These are phyloP conservation scores for Saccharomyces hybrid DNA, from an alignment of 1,139 yeast genomes.

Conservation along the genomic window DNA sequence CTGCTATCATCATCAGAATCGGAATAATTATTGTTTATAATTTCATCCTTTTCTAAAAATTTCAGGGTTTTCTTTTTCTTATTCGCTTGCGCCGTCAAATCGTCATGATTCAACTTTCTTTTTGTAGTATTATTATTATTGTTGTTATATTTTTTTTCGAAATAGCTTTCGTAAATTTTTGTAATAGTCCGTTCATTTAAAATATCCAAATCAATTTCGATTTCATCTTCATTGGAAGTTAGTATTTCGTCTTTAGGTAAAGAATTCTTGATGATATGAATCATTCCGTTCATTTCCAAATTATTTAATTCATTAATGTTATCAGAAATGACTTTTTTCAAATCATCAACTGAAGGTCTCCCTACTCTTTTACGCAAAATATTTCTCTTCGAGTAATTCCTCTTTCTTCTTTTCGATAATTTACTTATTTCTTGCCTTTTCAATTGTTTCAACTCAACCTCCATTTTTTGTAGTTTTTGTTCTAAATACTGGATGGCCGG, in stretches of 20 bases:
- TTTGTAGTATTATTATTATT: neutral
- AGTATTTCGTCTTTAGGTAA: slow-evolving; percentile 54
- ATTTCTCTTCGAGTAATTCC: slow-evolving; percentile 19
- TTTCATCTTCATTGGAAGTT: slow-evolving; percentile 55
- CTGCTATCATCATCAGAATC: neutral
- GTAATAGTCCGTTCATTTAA: slow-evolving; percentile 77
- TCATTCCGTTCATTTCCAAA: slow-evolving; percentile 72
- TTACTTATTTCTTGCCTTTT: slow-evolving; percentile 65
- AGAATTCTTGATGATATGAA: slow-evolving; percentile 79
- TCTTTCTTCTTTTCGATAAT: slow-evolving; percentile 38
- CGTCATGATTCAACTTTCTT: neutral
- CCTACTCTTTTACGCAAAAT: neutral
- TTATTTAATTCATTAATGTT: slow-evolving; percentile 69
- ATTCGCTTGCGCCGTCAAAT: neutral
- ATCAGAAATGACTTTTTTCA: slow-evolving; percentile 92
- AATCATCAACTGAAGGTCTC: slow-evolving; percentile 43
- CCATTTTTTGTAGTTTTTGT: slow-evolving; percentile 79
- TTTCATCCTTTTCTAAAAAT: neutral
- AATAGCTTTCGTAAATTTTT: slow-evolving; percentile 57
- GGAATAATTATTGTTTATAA: neutral
- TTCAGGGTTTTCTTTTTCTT: neutral
- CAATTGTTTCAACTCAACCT: slow-evolving; percentile 71
- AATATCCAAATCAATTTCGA: slow-evolving; percentile 92
- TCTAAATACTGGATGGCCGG: slow-evolving; percentile 88
- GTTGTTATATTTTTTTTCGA: slow-evolving; percentile 7